Evolutionary conservation across 192 early-diverging fungal genomes (phyloP).

Genomic region (Pecoramyces ruminantium): DNA sequence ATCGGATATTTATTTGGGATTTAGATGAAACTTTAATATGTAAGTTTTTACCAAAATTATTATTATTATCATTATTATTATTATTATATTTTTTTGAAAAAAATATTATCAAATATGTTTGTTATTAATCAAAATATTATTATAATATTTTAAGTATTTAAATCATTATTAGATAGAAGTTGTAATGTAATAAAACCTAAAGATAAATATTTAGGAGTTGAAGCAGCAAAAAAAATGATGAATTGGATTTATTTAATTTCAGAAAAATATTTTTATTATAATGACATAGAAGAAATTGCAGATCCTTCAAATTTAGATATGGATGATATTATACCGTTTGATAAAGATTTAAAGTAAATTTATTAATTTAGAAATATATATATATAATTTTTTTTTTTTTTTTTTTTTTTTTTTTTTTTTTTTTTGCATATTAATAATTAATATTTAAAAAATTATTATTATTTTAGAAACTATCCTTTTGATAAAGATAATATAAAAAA

Average conservation of each 20-base stretch:
- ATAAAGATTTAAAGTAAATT: neutral
- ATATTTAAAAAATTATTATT: no score
- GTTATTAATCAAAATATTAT: no score
- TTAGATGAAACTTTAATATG: neutral
- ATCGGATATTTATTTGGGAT: neutral
- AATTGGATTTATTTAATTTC: neutral
- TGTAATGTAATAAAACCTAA: neutral
- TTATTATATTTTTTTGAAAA: no score
- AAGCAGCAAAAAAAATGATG: neutral
- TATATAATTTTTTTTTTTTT: neutral
- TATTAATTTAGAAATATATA: neutral
- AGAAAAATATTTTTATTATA: neutral
- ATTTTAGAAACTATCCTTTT: neutral
- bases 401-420: no score
- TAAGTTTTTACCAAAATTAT: no score
- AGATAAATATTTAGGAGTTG: neutral
- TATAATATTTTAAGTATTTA: no score
- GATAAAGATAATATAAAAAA: neutral
- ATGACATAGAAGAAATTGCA: neutral
- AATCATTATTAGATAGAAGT: neutral
- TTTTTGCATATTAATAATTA: no score
- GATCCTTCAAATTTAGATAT: neutral
- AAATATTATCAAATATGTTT: no score
- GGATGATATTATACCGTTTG: neutral
- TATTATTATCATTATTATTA: no score